Evolutionary conservation across 1,284 basidiomycete species (phyloP), one percentile per base, ranked within the genome.

Genomic region (Peniophora sp.): DNA sequence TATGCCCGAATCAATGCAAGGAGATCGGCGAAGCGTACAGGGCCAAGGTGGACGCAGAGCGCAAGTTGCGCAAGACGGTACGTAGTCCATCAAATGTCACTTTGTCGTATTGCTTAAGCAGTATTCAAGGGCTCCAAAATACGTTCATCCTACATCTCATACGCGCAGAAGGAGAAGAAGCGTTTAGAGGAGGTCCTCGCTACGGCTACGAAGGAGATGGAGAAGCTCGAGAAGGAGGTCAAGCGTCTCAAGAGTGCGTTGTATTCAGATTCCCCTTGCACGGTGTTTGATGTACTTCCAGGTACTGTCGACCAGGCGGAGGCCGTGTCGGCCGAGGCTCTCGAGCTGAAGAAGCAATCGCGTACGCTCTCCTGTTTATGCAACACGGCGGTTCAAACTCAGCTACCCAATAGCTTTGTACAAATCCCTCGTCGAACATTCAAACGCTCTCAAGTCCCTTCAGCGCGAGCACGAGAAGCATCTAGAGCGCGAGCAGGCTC

Each of bases 111-210:
- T 16, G 17, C 17, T 24, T 22, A 2, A 17, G 46, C 5, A 44
- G 20, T 52, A 6, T 52, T 24, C 39, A 52, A 90, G 92, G 95
- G 96, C 47, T 79, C 89, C 11, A 96, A 97, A 74, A 89, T 97
- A 53, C 85, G 96, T 45, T 80, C 85, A 5, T 83, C 86, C 0
- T 98, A 98, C 64, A 88, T 97, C 58, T 70, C 80, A 6, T 92
- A 83, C 61, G 94, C 93, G 1, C 77, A 83, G 53, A 92, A 90
- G 67, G 94, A 97, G 75, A 90, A 85, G 76, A 83, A 74, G 56
- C 80, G 90, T 6, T 67, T 97, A 12, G 83, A 93, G 62, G 74
- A 69, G 2, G 70, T 77, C n/a, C 64, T 84, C 43, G 63, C 67
- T 25, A 70, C 78, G 41, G 63, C 85, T 23, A 72, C 69, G 22